A percentile compares a stretch with the other conserved stretches of the same genome.
Conservation (phyloP, 176 grass and related monocot genomes). For the Juncus inflexus region DNA sequence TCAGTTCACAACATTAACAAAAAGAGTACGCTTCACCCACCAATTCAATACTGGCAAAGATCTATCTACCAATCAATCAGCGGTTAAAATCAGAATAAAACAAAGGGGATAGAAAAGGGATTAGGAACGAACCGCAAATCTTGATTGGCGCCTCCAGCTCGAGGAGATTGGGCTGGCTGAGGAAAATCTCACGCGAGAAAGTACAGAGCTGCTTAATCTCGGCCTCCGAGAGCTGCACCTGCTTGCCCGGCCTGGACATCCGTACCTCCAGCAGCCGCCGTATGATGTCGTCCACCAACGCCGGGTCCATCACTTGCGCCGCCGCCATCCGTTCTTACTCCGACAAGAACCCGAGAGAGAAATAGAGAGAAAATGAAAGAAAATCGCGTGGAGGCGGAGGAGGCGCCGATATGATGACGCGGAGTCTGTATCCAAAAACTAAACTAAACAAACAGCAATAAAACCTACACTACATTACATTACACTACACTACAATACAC, state of each 20-base stretch:
- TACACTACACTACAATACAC: too few species aligned
- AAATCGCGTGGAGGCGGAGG: background rate
- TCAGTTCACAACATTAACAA: background rate
- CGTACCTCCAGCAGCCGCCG: slow-evolving; percentile 73
- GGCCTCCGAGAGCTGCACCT: slow-evolving; percentile 78
- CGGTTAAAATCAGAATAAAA: background rate
- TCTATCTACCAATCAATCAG: slow-evolving; percentile 15
- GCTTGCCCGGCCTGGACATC: slow-evolving; percentile 56
- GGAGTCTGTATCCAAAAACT: too few species aligned
- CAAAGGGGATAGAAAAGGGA: background rate
- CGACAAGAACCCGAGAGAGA: background rate
- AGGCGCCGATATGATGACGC: too few species aligned
- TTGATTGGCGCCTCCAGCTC: slow-evolving; percentile 95
- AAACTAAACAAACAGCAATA: too few species aligned
- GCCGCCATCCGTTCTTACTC: background rate
- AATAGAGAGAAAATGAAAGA: background rate
- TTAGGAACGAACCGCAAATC: slow-evolving; percentile 59
- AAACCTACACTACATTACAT: too few species aligned
- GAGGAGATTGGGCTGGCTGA: slow-evolving; percentile 77
- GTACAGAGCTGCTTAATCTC: slow-evolving; percentile 85
- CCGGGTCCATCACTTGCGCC: slow-evolving; percentile 45
- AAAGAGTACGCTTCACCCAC: too few species aligned
- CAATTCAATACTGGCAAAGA: slow-evolving; percentile 17
- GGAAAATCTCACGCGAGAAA: slow-evolving; percentile 77
- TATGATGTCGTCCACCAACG: slow-evolving; percentile 75